Evolutionary conservation across 176 grass and related monocot species (phyloP).

Genomic region (Eleusine indica): DNA sequence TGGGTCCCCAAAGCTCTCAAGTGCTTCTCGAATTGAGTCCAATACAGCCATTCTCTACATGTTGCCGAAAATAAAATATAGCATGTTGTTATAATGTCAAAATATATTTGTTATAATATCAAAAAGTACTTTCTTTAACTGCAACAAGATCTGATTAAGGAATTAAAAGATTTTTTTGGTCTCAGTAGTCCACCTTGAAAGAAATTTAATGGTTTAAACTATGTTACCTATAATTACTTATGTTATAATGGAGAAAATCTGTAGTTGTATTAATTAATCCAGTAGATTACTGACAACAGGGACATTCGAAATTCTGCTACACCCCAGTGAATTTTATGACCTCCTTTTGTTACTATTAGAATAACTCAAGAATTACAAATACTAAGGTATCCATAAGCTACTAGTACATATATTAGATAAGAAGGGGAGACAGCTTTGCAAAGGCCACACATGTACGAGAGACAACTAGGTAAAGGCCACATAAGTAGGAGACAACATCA

Average conservation of each 20-base stretch:
- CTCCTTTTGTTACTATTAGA: not conserved
- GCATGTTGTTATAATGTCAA: not conserved
- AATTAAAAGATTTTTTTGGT: slow-evolving; percentile 19
- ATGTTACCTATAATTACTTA: not conserved
- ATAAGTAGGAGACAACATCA: slow-evolving; percentile 14
- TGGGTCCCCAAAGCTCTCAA: slow-evolving; percentile 53
- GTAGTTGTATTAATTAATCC: not conserved
- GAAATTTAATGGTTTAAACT: not conserved
- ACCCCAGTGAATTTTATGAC: not conserved
- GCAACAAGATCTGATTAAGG: not conserved
- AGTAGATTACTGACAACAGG: not conserved
- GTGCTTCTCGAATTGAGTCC: slow-evolving; percentile 66
- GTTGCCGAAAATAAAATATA: slow-evolving; percentile 33
- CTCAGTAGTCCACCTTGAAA: not conserved
- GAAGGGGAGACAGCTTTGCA: slow-evolving; percentile 8
- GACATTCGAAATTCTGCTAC: not conserved
- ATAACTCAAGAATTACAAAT: slow-evolving; percentile 17
- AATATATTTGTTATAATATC: not conserved
- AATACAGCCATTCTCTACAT: slow-evolving; percentile 61
- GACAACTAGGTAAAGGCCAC: slow-evolving; percentile 1
- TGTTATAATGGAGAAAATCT: not conserved
- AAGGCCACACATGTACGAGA: slow-evolving; percentile 19
- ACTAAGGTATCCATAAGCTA: not conserved
- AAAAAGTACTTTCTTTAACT: not conserved
- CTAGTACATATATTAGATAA: slow-evolving; percentile 24